Percentiles rank a stretch among this genome's conserved stretches.
These are phyloP conservation scores for Talaromyces sp. DNA, from an alignment of 2,329 filamentous ascomycete genomes.

Conservation along the genomic window DNA sequence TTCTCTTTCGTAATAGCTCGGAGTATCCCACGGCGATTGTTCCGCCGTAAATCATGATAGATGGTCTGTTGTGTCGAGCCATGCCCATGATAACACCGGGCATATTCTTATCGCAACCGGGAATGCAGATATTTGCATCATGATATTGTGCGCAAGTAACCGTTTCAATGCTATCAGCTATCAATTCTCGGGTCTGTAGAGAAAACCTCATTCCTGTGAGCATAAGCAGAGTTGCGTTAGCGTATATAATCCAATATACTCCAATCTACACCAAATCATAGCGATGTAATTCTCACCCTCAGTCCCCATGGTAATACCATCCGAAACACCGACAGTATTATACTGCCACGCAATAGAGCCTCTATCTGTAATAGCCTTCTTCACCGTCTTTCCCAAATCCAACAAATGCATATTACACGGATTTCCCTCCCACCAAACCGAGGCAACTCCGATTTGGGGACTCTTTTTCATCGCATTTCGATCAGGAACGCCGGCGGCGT, in stretches of 20 bases:
- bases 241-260: neutral
- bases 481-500: slow-evolving; percentile 82
- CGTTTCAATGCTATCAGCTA: slow-evolving; percentile 90
- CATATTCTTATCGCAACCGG: slow-evolving; percentile 98
- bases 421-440: slow-evolving; percentile 97
- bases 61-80: slow-evolving; percentile 83
- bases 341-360: slow-evolving; percentile 94
- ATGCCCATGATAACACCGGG: slow-evolving; percentile 87
- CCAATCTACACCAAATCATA: neutral
- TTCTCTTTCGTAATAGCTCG: slow-evolving; percentile 64
- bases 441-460: slow-evolving; percentile 84
- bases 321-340: slow-evolving; percentile 83
- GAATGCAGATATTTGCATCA: slow-evolving; percentile 88
- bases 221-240: slow-evolving; percentile 16
- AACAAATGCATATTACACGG: slow-evolving; percentile 80
- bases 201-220: slow-evolving; percentile 84
- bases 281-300: slow-evolving; percentile 55
- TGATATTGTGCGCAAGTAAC: slow-evolving; percentile 89
- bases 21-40: slow-evolving; percentile 86
- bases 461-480: slow-evolving; percentile 80
- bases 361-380: slow-evolving; percentile 71
- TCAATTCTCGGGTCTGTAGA: slow-evolving; percentile 82
- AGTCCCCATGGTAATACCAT: slow-evolving; percentile 92
- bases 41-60: slow-evolving; percentile 92
- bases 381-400: slow-evolving; percentile 82